Percentiles rank a stretch among this genome's conserved stretches.
These are phyloP conservation scores for Podospora appendiculata DNA, from an alignment of 495 filamentous ascomycete species.

Conservation along the genomic window DNA sequence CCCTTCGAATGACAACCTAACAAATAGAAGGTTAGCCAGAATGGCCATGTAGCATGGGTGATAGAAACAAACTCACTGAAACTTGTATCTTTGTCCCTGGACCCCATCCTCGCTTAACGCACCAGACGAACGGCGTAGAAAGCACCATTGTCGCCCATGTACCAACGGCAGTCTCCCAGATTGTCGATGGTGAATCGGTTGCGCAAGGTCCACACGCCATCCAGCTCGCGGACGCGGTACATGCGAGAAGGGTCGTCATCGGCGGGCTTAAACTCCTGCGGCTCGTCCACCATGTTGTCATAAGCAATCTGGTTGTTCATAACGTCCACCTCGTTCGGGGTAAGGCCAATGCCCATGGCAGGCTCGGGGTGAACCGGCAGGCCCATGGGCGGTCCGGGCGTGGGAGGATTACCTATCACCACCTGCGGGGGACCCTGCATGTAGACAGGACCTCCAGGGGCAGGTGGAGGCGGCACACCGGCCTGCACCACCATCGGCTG, in stretches of 20 bases:
- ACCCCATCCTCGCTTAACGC: neutral
- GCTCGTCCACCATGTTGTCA: constrained; percentile 31
- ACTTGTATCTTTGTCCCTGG: no score
- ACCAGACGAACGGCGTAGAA: constrained; percentile 42
- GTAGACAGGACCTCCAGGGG: neutral
- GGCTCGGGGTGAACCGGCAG: constrained; percentile 12
- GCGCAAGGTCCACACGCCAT: constrained; percentile 37
- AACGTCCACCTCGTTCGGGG: constrained; percentile 25
- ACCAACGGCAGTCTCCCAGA: constrained; percentile 40
- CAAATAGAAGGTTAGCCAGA: neutral
- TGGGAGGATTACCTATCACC: constrained; percentile 4
- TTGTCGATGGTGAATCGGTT: constrained; percentile 44
- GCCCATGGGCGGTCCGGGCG: constrained; percentile 8
- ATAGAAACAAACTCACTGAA: no score
- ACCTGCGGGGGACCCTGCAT: constrained; percentile 1
- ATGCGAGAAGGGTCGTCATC: constrained; percentile 43
- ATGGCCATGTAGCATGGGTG: neutral
- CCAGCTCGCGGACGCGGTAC: constrained; percentile 43
- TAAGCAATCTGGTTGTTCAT: constrained; percentile 32
- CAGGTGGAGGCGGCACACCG: neutral
- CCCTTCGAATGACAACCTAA: neutral
- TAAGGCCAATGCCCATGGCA: constrained; percentile 33
- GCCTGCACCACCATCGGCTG: neutral
- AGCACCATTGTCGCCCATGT: constrained; percentile 32
- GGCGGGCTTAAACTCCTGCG: constrained; percentile 44